These are phyloP conservation scores for Tripidium arundinaceum DNA, from an alignment of 202 grass and related monocot genomes.

Conservation along the genomic window DNA sequence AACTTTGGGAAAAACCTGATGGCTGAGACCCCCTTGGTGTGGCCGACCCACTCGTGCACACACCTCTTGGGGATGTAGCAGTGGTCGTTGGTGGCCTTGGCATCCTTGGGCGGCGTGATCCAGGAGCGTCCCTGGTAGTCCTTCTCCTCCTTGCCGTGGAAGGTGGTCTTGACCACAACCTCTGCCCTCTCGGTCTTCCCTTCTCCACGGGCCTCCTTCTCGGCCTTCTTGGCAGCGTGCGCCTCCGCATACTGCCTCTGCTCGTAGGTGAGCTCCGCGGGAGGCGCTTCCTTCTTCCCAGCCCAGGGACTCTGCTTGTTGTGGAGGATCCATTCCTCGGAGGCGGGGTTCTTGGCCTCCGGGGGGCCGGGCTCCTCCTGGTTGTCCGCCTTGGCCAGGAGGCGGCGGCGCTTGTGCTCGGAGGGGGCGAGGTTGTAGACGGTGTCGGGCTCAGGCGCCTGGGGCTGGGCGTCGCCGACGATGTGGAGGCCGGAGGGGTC, in stretches of 20 bases:
- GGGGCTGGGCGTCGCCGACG: conserved; percentile 58
- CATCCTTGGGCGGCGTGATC: conserved; percentile 95
- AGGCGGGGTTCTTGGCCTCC: conserved; percentile 67
- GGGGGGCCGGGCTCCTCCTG: conserved; percentile 11
- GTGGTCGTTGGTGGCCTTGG: conserved; percentile 66
- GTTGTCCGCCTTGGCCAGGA: conserved; percentile 41
- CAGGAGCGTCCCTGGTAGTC: conserved; percentile 96
- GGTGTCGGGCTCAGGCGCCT: conserved; percentile 50
- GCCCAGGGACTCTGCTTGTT: conserved; percentile 88
- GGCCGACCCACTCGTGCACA: conserved; percentile 86
- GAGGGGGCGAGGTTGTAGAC: conserved; percentile 87
- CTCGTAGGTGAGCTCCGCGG: conserved; percentile 79
- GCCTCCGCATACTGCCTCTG: conserved; percentile 86
- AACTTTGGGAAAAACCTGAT: conserved; percentile 90
- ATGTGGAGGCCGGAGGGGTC: conserved; percentile 82
- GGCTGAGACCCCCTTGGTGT: conserved; percentile 91
- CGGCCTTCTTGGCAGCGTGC: conserved; percentile 87
- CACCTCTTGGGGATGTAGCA: conserved; percentile 98
- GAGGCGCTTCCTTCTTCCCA: conserved; percentile 58
- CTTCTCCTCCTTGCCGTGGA: conserved; percentile 91
- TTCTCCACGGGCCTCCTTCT: conserved; percentile 80
- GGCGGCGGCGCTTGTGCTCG: conserved; percentile 87
- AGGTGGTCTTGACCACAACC: conserved; percentile 76
- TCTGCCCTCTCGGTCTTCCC: conserved; percentile 55
- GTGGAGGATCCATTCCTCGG: conserved; percentile 82